Evolutionary conservation across 1,284 basidiomycete species (phyloP).

Genomic region (Sphaerobolus stellatus): DNA sequence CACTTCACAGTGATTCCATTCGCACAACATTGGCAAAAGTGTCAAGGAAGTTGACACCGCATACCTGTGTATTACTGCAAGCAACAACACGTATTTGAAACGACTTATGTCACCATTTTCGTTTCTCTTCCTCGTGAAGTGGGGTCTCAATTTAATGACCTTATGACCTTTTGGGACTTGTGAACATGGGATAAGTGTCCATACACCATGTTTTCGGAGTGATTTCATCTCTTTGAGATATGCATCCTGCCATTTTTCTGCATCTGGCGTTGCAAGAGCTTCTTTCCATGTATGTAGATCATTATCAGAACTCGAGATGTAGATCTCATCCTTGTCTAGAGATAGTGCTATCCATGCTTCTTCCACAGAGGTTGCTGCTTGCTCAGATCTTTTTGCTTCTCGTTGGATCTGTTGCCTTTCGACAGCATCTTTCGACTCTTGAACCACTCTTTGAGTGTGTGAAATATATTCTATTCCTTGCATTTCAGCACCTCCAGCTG

Average conservation of each 20-base stretch:
- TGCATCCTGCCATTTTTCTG: slow-evolving; percentile 15
- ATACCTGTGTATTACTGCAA: slow-evolving; percentile 28
- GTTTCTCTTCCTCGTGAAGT: slow-evolving; percentile 31
- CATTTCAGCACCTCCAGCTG: too few relatives aligned
- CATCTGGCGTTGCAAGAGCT: slow-evolving; percentile 16
- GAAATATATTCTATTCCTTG: too few relatives aligned
- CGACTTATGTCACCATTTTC: neutral
- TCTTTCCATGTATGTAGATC: slow-evolving; percentile 17
- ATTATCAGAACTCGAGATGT: neutral
- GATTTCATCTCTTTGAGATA: slow-evolving; percentile 11
- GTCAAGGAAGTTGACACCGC: slow-evolving; percentile 25
- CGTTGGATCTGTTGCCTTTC: too few relatives aligned
- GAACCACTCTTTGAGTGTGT: too few relatives aligned
- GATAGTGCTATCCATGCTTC: too few relatives aligned
- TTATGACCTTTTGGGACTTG: slow-evolving; percentile 22
- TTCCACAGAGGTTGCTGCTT: too few relatives aligned
- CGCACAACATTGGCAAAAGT: slow-evolving; percentile 28
- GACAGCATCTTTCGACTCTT: too few relatives aligned
- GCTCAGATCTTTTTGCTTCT: too few relatives aligned
- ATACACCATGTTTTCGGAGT: slow-evolving; percentile 7
- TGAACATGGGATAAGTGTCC: neutral
- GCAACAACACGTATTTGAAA: slow-evolving; percentile 33
- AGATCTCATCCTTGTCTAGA: too few relatives aligned
- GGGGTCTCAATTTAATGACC: slow-evolving; percentile 27
- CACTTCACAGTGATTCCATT: slow-evolving; percentile 20